A percentile compares a stretch with the other conserved stretches of the same genome.
These are phyloP conservation scores for Serendipita sp. DNA, from an alignment of 768 basidiomycete genomes.

Conservation along the genomic window DNA sequence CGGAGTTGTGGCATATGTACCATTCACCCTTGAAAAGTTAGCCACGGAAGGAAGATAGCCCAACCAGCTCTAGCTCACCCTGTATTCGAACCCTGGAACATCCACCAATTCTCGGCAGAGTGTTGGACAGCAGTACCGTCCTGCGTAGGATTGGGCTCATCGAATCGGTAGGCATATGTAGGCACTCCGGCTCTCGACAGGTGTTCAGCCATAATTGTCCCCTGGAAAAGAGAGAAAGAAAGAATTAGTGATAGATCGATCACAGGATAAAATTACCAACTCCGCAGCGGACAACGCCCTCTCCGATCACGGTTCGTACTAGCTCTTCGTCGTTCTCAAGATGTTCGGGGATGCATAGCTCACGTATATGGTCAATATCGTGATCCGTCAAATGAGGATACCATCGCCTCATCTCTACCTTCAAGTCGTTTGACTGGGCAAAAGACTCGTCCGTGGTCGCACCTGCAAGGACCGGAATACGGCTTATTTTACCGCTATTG, in stretches of 20 bases:
- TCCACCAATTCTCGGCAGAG: constrained; percentile 51
- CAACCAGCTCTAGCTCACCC: constrained; percentile 25
- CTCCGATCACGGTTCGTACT: constrained; percentile 18
- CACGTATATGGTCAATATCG: neutral
- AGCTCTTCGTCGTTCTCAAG: neutral
- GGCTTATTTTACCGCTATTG: constrained; percentile 26
- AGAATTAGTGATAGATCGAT: neutral
- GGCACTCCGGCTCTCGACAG: neutral
- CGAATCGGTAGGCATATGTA: constrained; percentile 35
- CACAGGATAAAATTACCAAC: constrained; percentile 21
- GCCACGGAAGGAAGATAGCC: neutral
- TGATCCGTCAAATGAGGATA: constrained; percentile 29
- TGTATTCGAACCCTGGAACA: constrained; percentile 44
- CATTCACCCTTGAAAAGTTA: neutral
- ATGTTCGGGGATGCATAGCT: neutral
- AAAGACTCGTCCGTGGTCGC: constrained; percentile 46
- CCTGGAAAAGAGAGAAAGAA: constrained; percentile 15
- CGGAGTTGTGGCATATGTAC: constrained; percentile 8
- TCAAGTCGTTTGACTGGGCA: constrained; percentile 25
- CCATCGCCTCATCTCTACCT: constrained; percentile 22
- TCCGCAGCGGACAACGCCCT: constrained; percentile 34
- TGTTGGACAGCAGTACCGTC: constrained; percentile 25
- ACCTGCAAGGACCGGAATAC: constrained; percentile 42
- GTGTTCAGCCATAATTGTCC: constrained; percentile 19
- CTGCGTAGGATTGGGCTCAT: constrained; percentile 33